phyloP scores from a whole-genome alignment of 2,329 filamentous ascomycete genomes.

The Triangularia setosa region DNA sequence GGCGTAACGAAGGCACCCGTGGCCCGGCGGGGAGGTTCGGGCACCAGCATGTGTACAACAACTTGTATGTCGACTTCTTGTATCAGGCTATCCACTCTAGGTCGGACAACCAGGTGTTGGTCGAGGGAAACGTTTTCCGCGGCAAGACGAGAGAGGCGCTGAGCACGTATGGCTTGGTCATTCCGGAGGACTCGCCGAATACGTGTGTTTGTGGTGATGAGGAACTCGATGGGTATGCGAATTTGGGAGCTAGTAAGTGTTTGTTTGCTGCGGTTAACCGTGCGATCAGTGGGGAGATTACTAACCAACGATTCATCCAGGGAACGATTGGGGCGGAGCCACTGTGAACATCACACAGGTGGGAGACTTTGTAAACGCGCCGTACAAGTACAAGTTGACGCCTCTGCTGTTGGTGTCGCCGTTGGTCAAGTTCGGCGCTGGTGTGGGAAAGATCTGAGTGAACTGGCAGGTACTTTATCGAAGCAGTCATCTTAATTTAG shows the following conservation, averaged over 20 bases:
- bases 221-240: slow-evolving; percentile 52
- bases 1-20: slow-evolving; percentile 42
- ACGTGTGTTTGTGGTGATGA: slow-evolving; percentile 50
- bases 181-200: slow-evolving; percentile 53
- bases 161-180: slow-evolving; percentile 51
- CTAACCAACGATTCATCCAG: slow-evolving; percentile 20
- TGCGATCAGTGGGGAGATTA: neutral
- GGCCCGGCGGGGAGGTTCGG: slow-evolving; percentile 48
- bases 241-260: slow-evolving; percentile 47
- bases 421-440: slow-evolving; percentile 41
- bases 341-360: slow-evolving; percentile 49
- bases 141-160: slow-evolving; percentile 46
- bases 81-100: slow-evolving; percentile 48
- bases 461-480: neutral
- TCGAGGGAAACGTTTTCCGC: slow-evolving; percentile 47
- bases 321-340: slow-evolving; percentile 47
- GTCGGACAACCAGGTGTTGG: slow-evolving; percentile 46
- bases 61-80: slow-evolving; percentile 44
- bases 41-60: slow-evolving; percentile 47
- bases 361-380: slow-evolving; percentile 46
- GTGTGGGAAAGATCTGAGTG: slow-evolving; percentile 34
- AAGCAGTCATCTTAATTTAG: too few relatives aligned
- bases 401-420: slow-evolving; percentile 39
- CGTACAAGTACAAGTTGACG: slow-evolving; percentile 47
- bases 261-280: neutral